Conservation (phyloP, 768 basidiomycete genomes). For the Auricularia sp. region DNA sequence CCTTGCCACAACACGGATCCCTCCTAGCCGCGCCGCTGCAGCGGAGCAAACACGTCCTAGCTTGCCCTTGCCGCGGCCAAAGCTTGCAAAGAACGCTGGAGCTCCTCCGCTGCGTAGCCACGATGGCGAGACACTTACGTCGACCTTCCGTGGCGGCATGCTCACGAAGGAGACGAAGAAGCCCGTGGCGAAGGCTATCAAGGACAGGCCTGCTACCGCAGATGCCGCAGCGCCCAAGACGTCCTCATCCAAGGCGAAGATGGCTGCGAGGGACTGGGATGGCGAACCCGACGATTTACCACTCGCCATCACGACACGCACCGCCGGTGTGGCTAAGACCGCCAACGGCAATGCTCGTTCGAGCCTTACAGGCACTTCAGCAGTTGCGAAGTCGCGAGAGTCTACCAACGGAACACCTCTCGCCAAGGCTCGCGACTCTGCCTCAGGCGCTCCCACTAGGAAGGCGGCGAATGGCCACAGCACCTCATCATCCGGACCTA, state of each 20-base stretch:
- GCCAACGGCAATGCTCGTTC: background rate
- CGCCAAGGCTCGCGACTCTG: background rate
- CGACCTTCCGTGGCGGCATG: background rate
- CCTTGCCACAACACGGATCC: slow-evolving; percentile 6
- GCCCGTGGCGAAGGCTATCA: background rate
- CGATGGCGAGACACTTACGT: background rate
- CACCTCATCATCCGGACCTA: too few relatives aligned
- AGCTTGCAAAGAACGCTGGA: background rate
- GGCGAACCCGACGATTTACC: background rate
- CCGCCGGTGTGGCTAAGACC: background rate
- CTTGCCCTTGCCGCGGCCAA: slow-evolving; percentile 24
- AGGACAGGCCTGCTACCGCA: background rate
- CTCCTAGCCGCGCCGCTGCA: slow-evolving; percentile 3
- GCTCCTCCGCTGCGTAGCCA: background rate
- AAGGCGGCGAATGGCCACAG: too few relatives aligned
- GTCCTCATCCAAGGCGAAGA: background rate
- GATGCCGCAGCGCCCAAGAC: background rate
- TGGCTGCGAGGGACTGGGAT: background rate
- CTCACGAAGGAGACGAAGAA: background rate
- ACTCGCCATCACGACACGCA: background rate
- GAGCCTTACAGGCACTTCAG: background rate
- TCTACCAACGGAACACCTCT: background rate
- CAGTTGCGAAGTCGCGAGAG: background rate
- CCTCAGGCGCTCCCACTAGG: background rate
- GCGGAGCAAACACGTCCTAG: slow-evolving; percentile 19